Conservation (phyloP, 495 filamentous ascomycete genomes). For the Talaromyces borbonicus region DNA sequence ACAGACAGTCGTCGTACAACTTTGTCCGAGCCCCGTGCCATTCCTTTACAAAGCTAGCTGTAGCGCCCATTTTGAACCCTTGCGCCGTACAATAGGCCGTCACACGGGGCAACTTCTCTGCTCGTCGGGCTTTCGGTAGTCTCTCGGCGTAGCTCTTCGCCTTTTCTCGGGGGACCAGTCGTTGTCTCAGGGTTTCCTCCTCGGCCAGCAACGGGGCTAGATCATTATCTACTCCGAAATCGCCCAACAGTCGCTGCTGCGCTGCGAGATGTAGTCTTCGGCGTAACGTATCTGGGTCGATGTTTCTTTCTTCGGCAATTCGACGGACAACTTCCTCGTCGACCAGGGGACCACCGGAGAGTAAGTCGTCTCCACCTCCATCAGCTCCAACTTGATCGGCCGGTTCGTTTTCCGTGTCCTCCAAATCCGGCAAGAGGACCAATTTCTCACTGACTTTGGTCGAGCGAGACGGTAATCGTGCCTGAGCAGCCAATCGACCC, state of each 20-base stretch:
- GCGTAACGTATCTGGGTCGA: constrained; percentile 30
- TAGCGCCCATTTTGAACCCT: constrained; percentile 76
- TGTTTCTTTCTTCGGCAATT: constrained; percentile 25
- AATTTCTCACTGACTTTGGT: constrained; percentile 93
- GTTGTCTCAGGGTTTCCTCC: constrained; percentile 58
- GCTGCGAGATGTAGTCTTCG: constrained; percentile 20
- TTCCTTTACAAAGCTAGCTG: constrained; percentile 78
- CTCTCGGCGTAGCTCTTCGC: constrained; percentile 95
- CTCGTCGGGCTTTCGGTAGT: constrained; percentile 76
- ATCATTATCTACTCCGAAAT: constrained; percentile 52
- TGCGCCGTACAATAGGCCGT: constrained; percentile 97
- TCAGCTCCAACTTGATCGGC: constrained; percentile 26
- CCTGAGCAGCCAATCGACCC: constrained; percentile 42
- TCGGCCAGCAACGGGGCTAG: constrained; percentile 66
- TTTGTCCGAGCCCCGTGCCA: constrained; percentile 91
- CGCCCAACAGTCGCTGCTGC: constrained; percentile 32
- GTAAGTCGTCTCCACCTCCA: constrained; percentile 43
- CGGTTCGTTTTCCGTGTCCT: constrained; percentile 34
- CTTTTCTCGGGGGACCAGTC: constrained; percentile 45
- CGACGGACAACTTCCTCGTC: constrained; percentile 22
- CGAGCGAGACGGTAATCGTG: constrained; percentile 75
- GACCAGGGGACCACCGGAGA: constrained; percentile 15
- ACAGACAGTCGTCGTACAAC: constrained; percentile 97
- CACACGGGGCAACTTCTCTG: constrained; percentile 78
- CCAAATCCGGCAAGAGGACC: constrained; percentile 71